Evolutionary conservation across 805 yeast genomes (phyloP), one percentile per base, ranked within the genome.

Genomic region (Huiozyma sinensis): DNA sequence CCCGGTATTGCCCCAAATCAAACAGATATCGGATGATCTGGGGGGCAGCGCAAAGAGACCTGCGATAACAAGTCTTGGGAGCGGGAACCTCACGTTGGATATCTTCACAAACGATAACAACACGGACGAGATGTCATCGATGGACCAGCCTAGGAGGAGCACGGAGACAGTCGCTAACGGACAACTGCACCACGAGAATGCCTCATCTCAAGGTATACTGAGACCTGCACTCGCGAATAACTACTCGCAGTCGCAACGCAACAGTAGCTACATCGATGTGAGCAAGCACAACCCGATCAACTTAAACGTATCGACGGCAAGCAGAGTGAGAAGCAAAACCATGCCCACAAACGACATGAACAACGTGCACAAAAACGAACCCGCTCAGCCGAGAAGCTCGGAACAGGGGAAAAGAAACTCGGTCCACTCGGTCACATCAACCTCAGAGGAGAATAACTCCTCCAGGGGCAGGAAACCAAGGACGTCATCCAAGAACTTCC

Each of bases 21-120:
- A 17, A 17, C 24, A 17, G 24, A 69, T 56, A 64, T 36, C 27
- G 11, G 67, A 47, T 64, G 73, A 17, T 17, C 28, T 28, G 30
- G 33, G 33, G 30, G 33, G n/a, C 11, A 31, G n/a, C 5, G 11
- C 9, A 8, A 31, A 31, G 33, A 31, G 33, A 31, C 72, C 76
- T 4, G 75, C 78, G 0, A 55, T 77, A 10, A 66, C 72, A 29
- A 69, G 81, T 0, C 54, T 77, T 53, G 83, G 83, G 4, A 64
- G 65, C 39, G 83, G 83, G 2, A 72, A 74, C 44, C 61, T 77
- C 35, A 64, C 69, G 0, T 57, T 74, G 28, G 70, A 66, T 40
- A 68, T 54, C 6, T 51, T 64, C 31, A 54, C 48, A 1, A 49
- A 42, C 28, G 35, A 44, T 7, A 6, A 28, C 34, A 42, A 37